Evolutionary conservation across 768 basidiomycete species (phyloP), one percentile per base, ranked within the genome.

Genomic region (Auricularia cornea): DNA sequence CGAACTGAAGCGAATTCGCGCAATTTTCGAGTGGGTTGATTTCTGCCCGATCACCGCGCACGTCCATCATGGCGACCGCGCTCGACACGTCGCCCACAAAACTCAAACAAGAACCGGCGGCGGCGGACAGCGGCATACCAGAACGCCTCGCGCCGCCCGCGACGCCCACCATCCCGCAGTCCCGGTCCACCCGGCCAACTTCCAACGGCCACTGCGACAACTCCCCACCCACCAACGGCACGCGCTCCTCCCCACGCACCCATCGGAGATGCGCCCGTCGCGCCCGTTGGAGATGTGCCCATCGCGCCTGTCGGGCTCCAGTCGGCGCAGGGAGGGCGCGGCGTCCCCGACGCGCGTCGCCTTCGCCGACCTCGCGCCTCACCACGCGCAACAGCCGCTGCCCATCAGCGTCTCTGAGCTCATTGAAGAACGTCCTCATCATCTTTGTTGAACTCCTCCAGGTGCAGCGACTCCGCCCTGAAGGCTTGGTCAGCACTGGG

Each of bases 361-460:
- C 4, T 57, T 57, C 30, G 54, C 54, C 12, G 26, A 28, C 16
- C 10, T 16, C 10, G 10, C 54, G 6, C 11, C 20, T 8, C 5
- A 12, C 0, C 35, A 38, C 35, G 0, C 35, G 0, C 35, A 38
- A 8, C 35, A 38, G 35, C 35, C 10, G 35, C 35, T 14, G 10
- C 35, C 35, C 35, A 26, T 57, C 26, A 57, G 28, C 54, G 54
- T 57, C 2, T 29, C 28, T n/a, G n/a, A n/a, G n/a, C n/a, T n/a
- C n/a, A n/a, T n/a, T n/a, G n/a, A n/a, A n/a, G n/a, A n/a, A n/a
- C n/a, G n/a, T n/a, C n/a, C n/a, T n/a, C n/a, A n/a, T 97, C 61
- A 97, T 99, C 64, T 90, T 92, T 23, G 73, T 80, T 32, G 89
- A 88, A 66, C 80, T 98, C 32, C 77, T 89, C 51, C 76, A 77